Evolutionary conservation across 495 filamentous ascomycete species (phyloP).

Genomic region (Xylaria sp.): DNA sequence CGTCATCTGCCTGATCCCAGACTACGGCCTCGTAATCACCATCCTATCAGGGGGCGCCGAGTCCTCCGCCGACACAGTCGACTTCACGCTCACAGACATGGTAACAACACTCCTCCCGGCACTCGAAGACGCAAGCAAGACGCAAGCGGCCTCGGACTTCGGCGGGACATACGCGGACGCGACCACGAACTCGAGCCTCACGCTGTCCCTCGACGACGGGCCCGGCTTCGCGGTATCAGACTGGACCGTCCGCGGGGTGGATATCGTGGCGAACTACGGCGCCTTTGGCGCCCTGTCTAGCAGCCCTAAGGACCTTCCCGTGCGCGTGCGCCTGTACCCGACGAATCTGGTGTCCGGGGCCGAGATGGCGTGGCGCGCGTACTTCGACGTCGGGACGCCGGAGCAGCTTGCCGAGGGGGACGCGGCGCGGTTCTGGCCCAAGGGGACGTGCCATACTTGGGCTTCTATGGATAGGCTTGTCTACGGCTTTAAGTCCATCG

Average conservation of each 20-base stretch:
- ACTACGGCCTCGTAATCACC: slow-evolving; percentile 59
- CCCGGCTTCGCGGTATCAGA: slow-evolving; percentile 49
- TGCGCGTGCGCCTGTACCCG: slow-evolving; percentile 41
- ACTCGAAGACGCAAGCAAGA: slow-evolving; percentile 53
- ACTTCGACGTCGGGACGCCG: slow-evolving; percentile 34
- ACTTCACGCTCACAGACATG: slow-evolving; percentile 43
- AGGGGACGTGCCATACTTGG: slow-evolving; percentile 43
- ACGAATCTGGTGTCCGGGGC: slow-evolving; percentile 34
- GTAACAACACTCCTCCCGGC: slow-evolving; percentile 49
- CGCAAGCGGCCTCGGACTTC: slow-evolving; percentile 47
- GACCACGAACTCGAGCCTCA: slow-evolving; percentile 51
- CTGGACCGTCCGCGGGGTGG: slow-evolving; percentile 51
- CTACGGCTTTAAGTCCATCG: slow-evolving; percentile 41
- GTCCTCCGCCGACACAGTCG: slow-evolving; percentile 33
- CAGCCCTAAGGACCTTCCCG: slow-evolving; percentile 24
- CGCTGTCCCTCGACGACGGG: slow-evolving; percentile 49
- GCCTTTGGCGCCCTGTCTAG: slow-evolving; percentile 35
- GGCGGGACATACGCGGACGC: slow-evolving; percentile 49
- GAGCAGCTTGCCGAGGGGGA: slow-evolving; percentile 38
- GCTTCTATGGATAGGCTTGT: slow-evolving; percentile 42
- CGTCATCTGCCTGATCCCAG: slow-evolving; percentile 55
- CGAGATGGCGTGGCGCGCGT: slow-evolving; percentile 41
- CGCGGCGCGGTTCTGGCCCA: slow-evolving; percentile 34
- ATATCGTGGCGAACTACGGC: slow-evolving; percentile 47
- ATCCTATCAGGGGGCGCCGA: slow-evolving; percentile 51